A percentile compares a stretch with the other conserved stretches of the same genome.
phyloP scores from a whole-genome alignment of 495 filamentous ascomycete genomes.

The Trichocladium antarcticum region DNA sequence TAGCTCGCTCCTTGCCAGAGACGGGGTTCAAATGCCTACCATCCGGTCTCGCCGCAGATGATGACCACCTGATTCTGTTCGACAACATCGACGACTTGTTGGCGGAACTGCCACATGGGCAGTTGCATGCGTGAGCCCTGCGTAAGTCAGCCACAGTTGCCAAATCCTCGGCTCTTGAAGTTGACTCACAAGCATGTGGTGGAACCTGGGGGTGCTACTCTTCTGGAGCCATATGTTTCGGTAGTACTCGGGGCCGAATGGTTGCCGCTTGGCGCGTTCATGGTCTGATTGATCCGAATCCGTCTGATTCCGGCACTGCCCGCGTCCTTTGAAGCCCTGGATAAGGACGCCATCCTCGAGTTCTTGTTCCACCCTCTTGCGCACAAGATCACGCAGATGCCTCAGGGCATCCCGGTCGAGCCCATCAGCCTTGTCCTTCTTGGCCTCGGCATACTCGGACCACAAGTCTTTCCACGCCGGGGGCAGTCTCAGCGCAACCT shows the following conservation, averaged over 20 bases:
- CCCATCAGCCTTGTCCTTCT: constrained; percentile 56
- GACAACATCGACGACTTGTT: constrained; percentile 61
- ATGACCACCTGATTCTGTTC: constrained; percentile 73
- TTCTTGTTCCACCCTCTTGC: constrained; percentile 45
- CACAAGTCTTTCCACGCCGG: constrained; percentile 75
- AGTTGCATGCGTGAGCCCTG: constrained; percentile 54
- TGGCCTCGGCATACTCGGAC: constrained; percentile 59
- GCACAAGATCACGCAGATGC: constrained; percentile 50
- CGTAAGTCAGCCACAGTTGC: constrained; percentile 11
- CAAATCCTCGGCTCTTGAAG: constrained; percentile 2
- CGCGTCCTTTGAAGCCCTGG: constrained; percentile 56
- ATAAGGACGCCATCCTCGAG: constrained; percentile 65
- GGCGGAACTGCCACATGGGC: constrained; percentile 79
- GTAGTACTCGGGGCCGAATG: constrained; percentile 35
- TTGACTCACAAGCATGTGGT: constrained; percentile 43
- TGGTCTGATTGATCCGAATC: constrained; percentile 35
- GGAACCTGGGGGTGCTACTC: constrained; percentile 46
- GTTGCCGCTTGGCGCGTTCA: constrained; percentile 27
- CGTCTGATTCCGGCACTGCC: constrained; percentile 35
- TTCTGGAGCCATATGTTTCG: constrained; percentile 63
- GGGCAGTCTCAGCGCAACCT: constrained; percentile 67
- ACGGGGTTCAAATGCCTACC: constrained; percentile 57
- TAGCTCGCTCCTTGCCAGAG: constrained; percentile 6
- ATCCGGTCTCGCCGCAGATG: constrained; percentile 64
- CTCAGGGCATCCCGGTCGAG: constrained; percentile 54